Evolutionary conservation across 495 filamentous ascomycete genomes (phyloP).

Genomic region (Parathielavia hyrcaniae): DNA sequence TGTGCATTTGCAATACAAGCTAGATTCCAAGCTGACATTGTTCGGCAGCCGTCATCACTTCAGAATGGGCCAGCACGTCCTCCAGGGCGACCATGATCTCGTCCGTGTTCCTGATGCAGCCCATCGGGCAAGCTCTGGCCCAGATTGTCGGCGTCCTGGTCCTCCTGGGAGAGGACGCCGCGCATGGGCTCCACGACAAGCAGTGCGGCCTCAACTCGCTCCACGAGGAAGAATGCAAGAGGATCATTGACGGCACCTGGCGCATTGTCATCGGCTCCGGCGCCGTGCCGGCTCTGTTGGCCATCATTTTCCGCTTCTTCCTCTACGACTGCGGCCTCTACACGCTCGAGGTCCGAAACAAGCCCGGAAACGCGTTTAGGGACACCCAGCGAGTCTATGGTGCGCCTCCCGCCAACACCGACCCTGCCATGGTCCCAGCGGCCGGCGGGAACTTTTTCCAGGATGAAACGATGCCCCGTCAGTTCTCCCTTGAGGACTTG

Average conservation of each 20-base stretch:
- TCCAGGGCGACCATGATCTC: slow-evolving; percentile 74
- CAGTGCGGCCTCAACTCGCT: slow-evolving; percentile 38
- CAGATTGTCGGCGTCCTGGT: slow-evolving; percentile 63
- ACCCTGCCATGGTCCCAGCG: slow-evolving; percentile 59
- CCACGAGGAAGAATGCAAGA: slow-evolving; percentile 54
- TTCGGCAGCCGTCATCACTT: slow-evolving; percentile 58
- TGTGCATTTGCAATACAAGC: no score
- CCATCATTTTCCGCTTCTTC: slow-evolving; percentile 71
- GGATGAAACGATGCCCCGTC: slow-evolving; percentile 22
- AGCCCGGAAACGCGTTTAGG: slow-evolving; percentile 56
- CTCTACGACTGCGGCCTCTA: slow-evolving; percentile 70
- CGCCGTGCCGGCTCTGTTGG: slow-evolving; percentile 60
- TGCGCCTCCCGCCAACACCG: slow-evolving; percentile 51
- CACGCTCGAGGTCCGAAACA: slow-evolving; percentile 65
- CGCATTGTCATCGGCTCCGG: slow-evolving; percentile 68
- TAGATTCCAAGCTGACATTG: no score
- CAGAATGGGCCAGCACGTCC: slow-evolving; percentile 66
- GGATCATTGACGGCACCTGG: slow-evolving; percentile 77
- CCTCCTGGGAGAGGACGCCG: slow-evolving; percentile 58
- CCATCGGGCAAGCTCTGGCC: slow-evolving; percentile 62
- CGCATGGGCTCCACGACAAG: slow-evolving; percentile 47
- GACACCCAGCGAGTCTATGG: slow-evolving; percentile 55
- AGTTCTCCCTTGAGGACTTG: slow-evolving; percentile 32
- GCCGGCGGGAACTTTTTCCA: slow-evolving; percentile 28
- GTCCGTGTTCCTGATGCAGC: slow-evolving; percentile 74